Conservation (phyloP, 305 asterid species). For the Coffea humblotiana region DNA sequence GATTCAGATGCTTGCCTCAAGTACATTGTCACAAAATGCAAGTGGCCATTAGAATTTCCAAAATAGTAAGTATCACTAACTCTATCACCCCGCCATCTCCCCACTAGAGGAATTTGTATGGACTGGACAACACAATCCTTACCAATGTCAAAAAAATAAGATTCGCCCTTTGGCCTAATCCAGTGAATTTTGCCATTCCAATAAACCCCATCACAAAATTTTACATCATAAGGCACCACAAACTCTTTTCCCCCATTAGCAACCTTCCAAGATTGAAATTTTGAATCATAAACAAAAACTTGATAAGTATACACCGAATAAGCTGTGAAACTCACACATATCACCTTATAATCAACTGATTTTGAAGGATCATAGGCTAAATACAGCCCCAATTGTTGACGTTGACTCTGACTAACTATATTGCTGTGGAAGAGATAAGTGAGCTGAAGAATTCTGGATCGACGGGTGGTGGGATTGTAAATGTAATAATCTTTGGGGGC, state of each 20-base stretch:
- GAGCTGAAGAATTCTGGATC: background rate
- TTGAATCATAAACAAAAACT: constrained; percentile 26
- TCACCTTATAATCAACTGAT: constrained; percentile 24
- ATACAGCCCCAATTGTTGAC: constrained; percentile 10
- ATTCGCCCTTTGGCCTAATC: constrained; percentile 14
- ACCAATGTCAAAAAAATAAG: constrained; percentile 16
- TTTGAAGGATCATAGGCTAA: constrained; percentile 27
- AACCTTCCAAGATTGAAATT: constrained; percentile 14
- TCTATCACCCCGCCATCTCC: background rate
- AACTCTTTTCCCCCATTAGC: constrained; percentile 9
- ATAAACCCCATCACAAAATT: constrained; percentile 20
- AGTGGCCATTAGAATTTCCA: constrained; percentile 14
- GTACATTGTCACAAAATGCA: constrained; percentile 6
- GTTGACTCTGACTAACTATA: background rate
- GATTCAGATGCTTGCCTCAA: background rate
- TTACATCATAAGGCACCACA: background rate
- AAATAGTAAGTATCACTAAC: background rate
- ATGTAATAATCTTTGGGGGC: constrained; percentile 4
- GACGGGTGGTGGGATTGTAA: constrained; percentile 22
- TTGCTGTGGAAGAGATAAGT: background rate
- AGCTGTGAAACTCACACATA: constrained; percentile 9
- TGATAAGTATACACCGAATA: background rate
- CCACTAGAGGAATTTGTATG: background rate
- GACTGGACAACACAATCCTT: constrained; percentile 5
- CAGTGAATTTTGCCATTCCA: constrained; percentile 22